Conservation (phyloP, 352 stramenopile genomes). For the Phytophthora constricta region DNA sequence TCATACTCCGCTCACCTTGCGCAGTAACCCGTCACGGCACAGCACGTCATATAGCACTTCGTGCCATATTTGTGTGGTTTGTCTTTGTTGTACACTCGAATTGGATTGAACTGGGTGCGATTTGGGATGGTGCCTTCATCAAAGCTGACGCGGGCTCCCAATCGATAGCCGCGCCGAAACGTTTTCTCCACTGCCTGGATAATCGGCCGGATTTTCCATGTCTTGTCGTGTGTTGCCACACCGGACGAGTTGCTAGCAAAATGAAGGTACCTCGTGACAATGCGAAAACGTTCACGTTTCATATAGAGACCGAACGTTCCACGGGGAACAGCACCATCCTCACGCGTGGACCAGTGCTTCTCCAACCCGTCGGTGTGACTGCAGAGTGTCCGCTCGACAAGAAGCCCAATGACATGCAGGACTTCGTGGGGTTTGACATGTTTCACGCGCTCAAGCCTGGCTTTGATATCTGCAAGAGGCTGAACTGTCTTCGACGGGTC, state of each 20-base stretch:
- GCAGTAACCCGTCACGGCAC: constrained; percentile 12
- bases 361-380: not conserved
- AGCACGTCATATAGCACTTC: constrained; percentile 34
- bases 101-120: constrained; percentile 11
- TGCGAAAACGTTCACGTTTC: not conserved
- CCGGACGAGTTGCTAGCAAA: not conserved
- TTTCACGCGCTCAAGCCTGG: not conserved
- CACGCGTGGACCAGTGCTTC: not conserved
- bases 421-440: not conserved
- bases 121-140: constrained; percentile 27
- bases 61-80: constrained; percentile 10
- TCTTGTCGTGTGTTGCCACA: constrained; percentile 6
- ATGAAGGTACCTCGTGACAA: not conserved
- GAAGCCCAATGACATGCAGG: not conserved
- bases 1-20: constrained; percentile 14
- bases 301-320: not conserved
- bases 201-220: constrained; percentile 11
- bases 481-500: not conserved
- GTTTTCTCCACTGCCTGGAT: constrained; percentile 19
- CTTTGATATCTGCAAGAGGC: not conserved
- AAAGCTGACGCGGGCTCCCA: constrained; percentile 10
- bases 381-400: not conserved
- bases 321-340: not conserved
- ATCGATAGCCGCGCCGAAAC: constrained; percentile 11
- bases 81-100: constrained; percentile 29